Evolutionary conservation across 2,329 filamentous ascomycete genomes (phyloP).

Genomic region (Tolypocladium ovalisporum): DNA sequence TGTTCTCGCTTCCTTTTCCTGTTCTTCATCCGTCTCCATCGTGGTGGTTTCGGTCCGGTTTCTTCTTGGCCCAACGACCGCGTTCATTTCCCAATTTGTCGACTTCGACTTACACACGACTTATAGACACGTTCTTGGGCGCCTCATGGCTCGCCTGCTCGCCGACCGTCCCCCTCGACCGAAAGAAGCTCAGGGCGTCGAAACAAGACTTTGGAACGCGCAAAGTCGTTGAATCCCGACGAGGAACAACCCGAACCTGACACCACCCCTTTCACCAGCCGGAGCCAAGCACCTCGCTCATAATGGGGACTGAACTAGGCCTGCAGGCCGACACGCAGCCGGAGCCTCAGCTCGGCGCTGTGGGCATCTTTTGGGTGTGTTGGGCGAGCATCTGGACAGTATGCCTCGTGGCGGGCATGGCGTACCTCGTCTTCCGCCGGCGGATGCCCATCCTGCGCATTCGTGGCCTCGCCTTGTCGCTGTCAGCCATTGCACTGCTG

Average conservation of each 20-base stretch:
- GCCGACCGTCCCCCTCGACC: not conserved
- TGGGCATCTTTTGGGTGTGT: slow-evolving; percentile 22
- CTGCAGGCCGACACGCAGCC: slow-evolving; percentile 9
- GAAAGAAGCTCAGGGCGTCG: not conserved
- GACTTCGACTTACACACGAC: not conserved
- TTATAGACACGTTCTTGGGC: not conserved
- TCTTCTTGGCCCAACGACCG: not conserved
- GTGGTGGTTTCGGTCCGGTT: not conserved
- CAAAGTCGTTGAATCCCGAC: not conserved
- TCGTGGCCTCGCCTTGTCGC: slow-evolving; percentile 27
- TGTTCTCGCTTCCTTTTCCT: not conserved
- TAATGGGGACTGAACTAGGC: slow-evolving; percentile 15
- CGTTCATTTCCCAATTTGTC: not conserved
- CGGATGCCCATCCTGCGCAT: slow-evolving; percentile 25
- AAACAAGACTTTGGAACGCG: not conserved
- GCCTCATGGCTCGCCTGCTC: not conserved
- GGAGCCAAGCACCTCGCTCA: not conserved
- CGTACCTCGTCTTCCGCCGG: slow-evolving; percentile 24
- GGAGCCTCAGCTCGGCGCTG: slow-evolving; percentile 11
- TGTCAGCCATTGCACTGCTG: slow-evolving; percentile 25
- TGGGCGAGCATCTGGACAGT: slow-evolving; percentile 22
- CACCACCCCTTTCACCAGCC: not conserved
- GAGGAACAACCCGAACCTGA: not conserved
- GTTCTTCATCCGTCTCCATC: not conserved
- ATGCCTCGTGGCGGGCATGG: slow-evolving; percentile 24